Evolutionary conservation across 306 rosid species (phyloP).

Genomic region (Trichosanthes cucumerina): DNA sequence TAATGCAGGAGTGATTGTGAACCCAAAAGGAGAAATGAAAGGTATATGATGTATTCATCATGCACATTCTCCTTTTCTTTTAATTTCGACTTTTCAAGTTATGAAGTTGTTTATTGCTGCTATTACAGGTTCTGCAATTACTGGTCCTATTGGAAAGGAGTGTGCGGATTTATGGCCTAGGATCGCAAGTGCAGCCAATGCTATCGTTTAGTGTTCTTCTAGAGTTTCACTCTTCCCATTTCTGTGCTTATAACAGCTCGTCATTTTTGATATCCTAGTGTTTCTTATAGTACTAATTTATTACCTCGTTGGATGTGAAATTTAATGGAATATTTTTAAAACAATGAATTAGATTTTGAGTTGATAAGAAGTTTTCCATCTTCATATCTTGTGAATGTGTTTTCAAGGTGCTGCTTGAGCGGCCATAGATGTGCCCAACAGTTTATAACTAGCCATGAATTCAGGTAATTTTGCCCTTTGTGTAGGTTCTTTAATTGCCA

Average conservation of each 20-base stretch:
- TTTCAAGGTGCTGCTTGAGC: neutral
- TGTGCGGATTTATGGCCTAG: conserved; percentile 38
- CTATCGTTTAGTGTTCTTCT: conserved; percentile 16
- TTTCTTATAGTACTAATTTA: conserved; percentile 1
- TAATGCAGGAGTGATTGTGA: conserved; percentile 34
- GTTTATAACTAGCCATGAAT: neutral
- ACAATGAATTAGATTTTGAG: neutral
- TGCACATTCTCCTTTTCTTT: neutral
- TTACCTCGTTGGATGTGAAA: neutral
- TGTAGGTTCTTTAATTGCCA: too few relatives aligned
- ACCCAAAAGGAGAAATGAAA: conserved; percentile 36
- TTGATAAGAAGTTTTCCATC: neutral
- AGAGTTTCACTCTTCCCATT: neutral
- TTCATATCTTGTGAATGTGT: neutral
- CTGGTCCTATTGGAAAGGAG: conserved; percentile 34
- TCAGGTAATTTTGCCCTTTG: neutral
- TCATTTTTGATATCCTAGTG: neutral
- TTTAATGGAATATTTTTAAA: neutral
- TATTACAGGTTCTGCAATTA: conserved; percentile 26
- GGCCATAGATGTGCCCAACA: neutral
- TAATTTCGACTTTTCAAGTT: neutral
- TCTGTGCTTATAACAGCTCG: neutral
- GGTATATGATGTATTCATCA: neutral
- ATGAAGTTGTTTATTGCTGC: neutral
- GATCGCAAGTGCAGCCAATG: conserved; percentile 34